A percentile compares a stretch with the other conserved stretches of the same genome.
phyloP scores from a whole-genome alignment of 2,329 filamentous ascomycete species.

The Ophiostoma tasmaniense region DNA sequence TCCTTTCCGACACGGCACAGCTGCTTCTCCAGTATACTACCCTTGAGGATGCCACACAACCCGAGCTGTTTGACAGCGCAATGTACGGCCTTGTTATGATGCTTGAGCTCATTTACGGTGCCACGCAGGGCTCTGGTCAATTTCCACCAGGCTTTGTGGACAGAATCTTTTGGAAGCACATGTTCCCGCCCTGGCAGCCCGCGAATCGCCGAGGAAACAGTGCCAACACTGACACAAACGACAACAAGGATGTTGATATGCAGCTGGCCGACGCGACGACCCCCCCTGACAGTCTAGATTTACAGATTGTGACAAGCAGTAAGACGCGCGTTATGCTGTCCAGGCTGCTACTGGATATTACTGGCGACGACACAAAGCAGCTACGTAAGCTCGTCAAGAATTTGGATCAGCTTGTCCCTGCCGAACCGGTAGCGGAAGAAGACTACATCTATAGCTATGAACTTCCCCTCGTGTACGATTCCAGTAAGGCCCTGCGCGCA shows the following conservation, averaged over 20 bases:
- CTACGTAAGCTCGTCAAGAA: conserved; percentile 44
- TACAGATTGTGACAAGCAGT: conserved; percentile 40
- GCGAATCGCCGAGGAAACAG: conserved; percentile 21
- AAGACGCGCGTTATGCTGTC: conserved; percentile 52
- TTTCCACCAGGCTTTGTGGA: conserved; percentile 29
- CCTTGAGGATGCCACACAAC: conserved; percentile 32
- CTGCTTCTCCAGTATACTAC: conserved; percentile 25
- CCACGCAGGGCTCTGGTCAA: conserved; percentile 12
- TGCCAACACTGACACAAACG: conserved; percentile 18
- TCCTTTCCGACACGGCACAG: conserved; percentile 23
- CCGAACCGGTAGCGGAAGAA: conserved; percentile 34
- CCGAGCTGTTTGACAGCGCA: conserved; percentile 30
- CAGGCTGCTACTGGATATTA: conserved; percentile 49
- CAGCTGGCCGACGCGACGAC: background rate
- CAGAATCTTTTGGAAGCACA: conserved; percentile 52
- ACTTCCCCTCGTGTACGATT: conserved; percentile 53
- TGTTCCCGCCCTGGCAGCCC: conserved; percentile 49
- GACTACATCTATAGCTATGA: conserved; percentile 50
- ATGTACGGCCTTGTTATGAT: conserved; percentile 31
- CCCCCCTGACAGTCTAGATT: background rate
- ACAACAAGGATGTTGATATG: background rate
- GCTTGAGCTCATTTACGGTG: conserved; percentile 26
- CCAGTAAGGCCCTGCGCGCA: conserved; percentile 60
- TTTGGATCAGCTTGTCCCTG: conserved; percentile 42
- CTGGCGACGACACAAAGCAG: conserved; percentile 42